Evolutionary conservation across 352 stramenopile species (phyloP).

Genomic region (Phytophthora chlamydospora): DNA sequence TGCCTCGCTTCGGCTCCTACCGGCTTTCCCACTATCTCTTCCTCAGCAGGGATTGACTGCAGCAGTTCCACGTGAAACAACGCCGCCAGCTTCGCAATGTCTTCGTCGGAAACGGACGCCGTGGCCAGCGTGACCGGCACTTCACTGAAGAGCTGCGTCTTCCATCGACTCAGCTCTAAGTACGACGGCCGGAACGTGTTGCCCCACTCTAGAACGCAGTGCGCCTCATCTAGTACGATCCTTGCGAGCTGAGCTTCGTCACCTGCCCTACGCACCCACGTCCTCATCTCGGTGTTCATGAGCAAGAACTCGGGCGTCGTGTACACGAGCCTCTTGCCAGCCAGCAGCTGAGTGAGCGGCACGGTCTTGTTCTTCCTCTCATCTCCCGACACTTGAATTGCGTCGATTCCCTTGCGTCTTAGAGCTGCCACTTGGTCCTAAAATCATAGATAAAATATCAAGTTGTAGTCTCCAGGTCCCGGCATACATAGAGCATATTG

Average conservation of each 20-base stretch:
- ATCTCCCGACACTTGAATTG: conserved; percentile 50
- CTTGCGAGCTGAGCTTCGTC: conserved; percentile 41
- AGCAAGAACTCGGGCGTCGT: conserved; percentile 83
- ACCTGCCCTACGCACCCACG: conserved; percentile 42
- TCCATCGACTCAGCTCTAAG: conserved; percentile 67
- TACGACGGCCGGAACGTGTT: conserved; percentile 79
- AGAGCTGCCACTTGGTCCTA: conserved; percentile 81
- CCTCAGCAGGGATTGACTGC: not conserved
- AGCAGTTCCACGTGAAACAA: conserved; percentile 57
- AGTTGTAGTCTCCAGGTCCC: not conserved
- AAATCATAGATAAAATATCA: conserved; percentile 5
- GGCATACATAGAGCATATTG: not conserved
- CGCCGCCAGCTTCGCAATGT: conserved; percentile 56
- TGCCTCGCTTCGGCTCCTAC: not conserved
- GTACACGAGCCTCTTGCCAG: conserved; percentile 68
- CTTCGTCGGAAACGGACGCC: conserved; percentile 70
- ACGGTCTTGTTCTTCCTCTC: conserved; percentile 21
- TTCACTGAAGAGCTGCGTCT: conserved; percentile 43
- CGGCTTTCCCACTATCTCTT: not conserved
- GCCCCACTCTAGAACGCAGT: conserved; percentile 84
- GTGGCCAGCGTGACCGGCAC: conserved; percentile 76
- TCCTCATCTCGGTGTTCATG: conserved; percentile 63
- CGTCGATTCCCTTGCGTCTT: conserved; percentile 57
- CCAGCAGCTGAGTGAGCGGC: conserved; percentile 45
- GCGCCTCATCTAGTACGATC: conserved; percentile 80